These are phyloP conservation scores for Chaetomiaceae sp. DNA, from an alignment of 2,329 filamentous ascomycete species.

Conservation along the genomic window DNA sequence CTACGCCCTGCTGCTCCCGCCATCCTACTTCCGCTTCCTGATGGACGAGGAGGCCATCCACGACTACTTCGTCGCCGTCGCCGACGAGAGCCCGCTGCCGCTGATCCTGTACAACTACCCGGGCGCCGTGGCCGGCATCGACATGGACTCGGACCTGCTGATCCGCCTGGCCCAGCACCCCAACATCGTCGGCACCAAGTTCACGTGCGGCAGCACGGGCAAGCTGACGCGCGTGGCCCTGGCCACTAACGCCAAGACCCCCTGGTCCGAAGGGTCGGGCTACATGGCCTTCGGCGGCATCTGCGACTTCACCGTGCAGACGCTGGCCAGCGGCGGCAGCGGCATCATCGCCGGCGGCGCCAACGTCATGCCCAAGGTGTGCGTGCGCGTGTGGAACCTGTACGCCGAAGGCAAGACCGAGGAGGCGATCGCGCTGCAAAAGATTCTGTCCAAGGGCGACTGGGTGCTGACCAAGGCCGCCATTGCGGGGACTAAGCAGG, in stretches of 20 bases:
- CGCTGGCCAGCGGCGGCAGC: slow-evolving; percentile 70
- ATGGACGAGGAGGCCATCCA: slow-evolving; percentile 70
- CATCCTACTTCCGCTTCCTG: slow-evolving; percentile 75
- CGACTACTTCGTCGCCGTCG: slow-evolving; percentile 70
- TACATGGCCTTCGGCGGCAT: slow-evolving; percentile 88
- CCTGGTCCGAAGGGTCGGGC: slow-evolving; percentile 52
- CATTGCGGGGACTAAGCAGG: slow-evolving; percentile 81
- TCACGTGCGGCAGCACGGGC: slow-evolving; percentile 86
- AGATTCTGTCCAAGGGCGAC: slow-evolving; percentile 71
- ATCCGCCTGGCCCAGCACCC: slow-evolving; percentile 74
- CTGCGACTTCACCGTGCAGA: slow-evolving; percentile 83
- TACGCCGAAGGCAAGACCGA: slow-evolving; percentile 68
- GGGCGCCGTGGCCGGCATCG: slow-evolving; percentile 78
- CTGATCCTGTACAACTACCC: slow-evolving; percentile 89
- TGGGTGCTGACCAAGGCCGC: slow-evolving; percentile 80
- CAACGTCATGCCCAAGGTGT: slow-evolving; percentile 80
- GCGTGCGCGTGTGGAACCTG: slow-evolving; percentile 73
- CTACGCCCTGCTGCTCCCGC: slow-evolving; percentile 74
- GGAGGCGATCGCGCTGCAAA: slow-evolving; percentile 72
- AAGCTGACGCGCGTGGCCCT: slow-evolving; percentile 79
- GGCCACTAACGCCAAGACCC: slow-evolving; percentile 67
- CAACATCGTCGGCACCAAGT: slow-evolving; percentile 85
- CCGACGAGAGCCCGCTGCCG: slow-evolving; percentile 70
- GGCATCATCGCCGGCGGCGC: slow-evolving; percentile 84
- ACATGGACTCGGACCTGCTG: slow-evolving; percentile 84